Percentiles rank a stretch among this genome's conserved stretches.
Evolutionary conservation across 1,284 basidiomycete genomes (phyloP).

Genomic region (Hemileia vastatrix): DNA sequence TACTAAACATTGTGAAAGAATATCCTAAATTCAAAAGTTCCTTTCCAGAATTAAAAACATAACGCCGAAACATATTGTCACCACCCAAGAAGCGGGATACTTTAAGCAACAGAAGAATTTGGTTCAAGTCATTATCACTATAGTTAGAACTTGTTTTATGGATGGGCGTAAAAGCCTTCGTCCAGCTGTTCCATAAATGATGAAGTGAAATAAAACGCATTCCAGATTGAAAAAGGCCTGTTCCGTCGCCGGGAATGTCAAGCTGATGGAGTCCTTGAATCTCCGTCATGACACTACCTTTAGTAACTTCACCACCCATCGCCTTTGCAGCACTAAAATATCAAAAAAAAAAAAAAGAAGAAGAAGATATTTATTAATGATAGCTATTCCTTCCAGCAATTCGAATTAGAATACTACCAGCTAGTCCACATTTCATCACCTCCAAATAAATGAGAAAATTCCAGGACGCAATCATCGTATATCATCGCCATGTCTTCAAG

Average conservation of each 20-base stretch:
- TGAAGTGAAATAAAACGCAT: conserved; percentile 32
- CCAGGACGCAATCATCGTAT: conserved; percentile 25
- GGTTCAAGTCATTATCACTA: conserved; percentile 28
- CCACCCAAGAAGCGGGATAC: conserved; percentile 32
- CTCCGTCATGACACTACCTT: conserved; percentile 13
- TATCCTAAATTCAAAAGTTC: conserved; percentile 31
- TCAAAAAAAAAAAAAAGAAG: background rate
- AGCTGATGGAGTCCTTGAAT: conserved; percentile 20
- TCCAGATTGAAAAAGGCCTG: conserved; percentile 31
- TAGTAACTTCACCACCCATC: conserved; percentile 6
- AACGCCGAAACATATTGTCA: conserved; percentile 33
- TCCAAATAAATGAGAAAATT: conserved; percentile 15
- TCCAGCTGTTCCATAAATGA: conserved; percentile 30
- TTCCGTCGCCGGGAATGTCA: conserved; percentile 34
- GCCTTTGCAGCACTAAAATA: conserved; percentile 8
- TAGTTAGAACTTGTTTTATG: conserved; percentile 26
- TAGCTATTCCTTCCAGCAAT: too few species aligned
- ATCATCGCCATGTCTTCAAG: conserved; percentile 24
- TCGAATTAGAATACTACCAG: too few species aligned
- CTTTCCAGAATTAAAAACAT: conserved; percentile 31
- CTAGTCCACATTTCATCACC: conserved; percentile 34
- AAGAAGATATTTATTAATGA: background rate
- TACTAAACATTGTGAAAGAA: conserved; percentile 28
- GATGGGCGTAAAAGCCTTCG: conserved; percentile 14
- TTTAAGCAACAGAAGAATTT: conserved; percentile 16